These are phyloP conservation scores for Catharanthus roseus DNA, from an alignment of 257 asterid genomes.

Conservation along the genomic window DNA sequence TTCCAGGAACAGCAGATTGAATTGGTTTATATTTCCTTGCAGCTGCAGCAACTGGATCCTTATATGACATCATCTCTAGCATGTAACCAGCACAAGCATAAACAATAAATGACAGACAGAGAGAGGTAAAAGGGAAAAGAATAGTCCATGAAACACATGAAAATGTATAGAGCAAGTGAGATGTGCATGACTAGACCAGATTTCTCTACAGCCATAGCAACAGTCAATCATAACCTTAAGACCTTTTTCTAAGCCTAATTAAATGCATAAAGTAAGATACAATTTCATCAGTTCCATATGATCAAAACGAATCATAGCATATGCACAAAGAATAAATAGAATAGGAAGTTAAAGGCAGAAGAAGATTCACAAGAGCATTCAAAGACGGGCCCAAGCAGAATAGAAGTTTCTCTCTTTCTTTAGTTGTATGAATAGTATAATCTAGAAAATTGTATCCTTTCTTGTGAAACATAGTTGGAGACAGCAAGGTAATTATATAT, in stretches of 20 bases:
- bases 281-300: not conserved
- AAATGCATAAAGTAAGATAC: not conserved
- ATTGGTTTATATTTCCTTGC: conserved; percentile 93
- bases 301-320: not conserved
- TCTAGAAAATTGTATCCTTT: not conserved
- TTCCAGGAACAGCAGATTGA: conserved; percentile 99
- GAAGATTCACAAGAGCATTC: not conserved
- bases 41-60: conserved; percentile 93
- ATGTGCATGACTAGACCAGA: not conserved
- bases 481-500: not conserved
- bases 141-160: not conserved
- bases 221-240: not conserved
- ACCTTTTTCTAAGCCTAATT: not conserved
- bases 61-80: conserved; percentile 82
- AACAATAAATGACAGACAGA: conserved; percentile 2
- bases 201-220: not conserved
- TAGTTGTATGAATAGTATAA: not conserved
- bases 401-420: not conserved
- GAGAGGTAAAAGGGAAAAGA: not conserved
- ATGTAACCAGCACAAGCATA: conserved; percentile 5
- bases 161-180: not conserved
- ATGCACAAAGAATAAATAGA: not conserved
- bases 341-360: not conserved
- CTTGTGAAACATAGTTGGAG: not conserved
- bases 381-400: not conserved